A percentile compares a stretch with the other conserved stretches of the same genome.
Evolutionary conservation across 345 rosid genomes (phyloP).

Genomic region (Melaleuca quinquenervia): DNA sequence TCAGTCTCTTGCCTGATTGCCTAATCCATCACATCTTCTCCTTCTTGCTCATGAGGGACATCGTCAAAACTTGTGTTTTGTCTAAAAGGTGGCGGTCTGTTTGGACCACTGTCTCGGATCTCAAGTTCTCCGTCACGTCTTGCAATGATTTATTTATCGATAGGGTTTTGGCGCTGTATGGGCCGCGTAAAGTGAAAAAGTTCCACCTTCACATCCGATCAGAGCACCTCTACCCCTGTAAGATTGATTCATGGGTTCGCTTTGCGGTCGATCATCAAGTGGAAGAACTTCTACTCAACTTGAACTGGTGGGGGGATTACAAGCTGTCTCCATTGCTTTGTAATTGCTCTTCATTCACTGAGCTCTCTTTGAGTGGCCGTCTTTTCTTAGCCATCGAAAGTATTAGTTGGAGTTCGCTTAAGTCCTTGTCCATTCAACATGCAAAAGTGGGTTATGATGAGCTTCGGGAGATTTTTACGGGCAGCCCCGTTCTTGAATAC

Average conservation of each 20-base stretch:
- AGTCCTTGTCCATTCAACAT: neutral
- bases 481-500: neutral
- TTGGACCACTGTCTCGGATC: neutral
- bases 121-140: neutral
- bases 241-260: neutral
- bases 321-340: neutral
- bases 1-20: neutral
- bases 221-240: neutral
- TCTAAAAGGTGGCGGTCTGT: neutral
- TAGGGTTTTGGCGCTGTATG: neutral
- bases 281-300: neutral
- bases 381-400: neutral
- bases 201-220: neutral
- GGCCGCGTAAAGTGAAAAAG: neutral
- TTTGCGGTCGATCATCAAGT: neutral
- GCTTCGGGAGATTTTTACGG: neutral
- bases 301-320: neutral
- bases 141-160: neutral
- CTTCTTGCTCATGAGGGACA: neutral
- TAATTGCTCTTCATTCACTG: neutral
- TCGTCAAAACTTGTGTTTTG: neutral
- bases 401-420: neutral
- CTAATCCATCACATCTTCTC: neutral
- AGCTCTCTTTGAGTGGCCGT: neutral
- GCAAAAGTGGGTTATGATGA: neutral